Evolutionary conservation across 345 rosid genomes (phyloP).

Genomic region (Pistacia vera): DNA sequence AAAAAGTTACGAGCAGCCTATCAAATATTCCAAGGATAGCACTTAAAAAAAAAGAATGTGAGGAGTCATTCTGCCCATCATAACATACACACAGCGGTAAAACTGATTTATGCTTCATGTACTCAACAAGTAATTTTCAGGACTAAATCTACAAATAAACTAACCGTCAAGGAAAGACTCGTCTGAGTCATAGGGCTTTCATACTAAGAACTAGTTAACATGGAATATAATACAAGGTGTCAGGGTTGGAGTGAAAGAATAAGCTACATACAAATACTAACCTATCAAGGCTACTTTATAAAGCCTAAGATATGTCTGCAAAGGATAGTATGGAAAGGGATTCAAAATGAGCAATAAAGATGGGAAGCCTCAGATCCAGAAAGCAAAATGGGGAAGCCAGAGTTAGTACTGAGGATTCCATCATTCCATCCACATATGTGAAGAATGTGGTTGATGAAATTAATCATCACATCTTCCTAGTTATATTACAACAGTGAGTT

Average conservation of each 20-base stretch:
- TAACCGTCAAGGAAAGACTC: neutral
- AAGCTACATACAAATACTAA: neutral
- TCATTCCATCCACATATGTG: neutral
- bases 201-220: neutral
- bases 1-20: neutral
- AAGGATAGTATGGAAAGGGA: neutral
- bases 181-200: neutral
- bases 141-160: neutral
- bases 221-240: neutral
- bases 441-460: neutral
- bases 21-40: neutral
- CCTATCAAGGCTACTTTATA: neutral
- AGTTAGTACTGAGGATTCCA: too few relatives aligned
- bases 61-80: neutral
- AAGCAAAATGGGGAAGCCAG: neutral
- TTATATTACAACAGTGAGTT: too few relatives aligned
- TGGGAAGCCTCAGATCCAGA: neutral
- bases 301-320: neutral
- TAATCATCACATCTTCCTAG: too few relatives aligned
- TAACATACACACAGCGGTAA: neutral
- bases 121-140: neutral
- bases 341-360: neutral
- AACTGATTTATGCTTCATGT: neutral
- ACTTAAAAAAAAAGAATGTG: neutral
- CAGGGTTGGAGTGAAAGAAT: neutral